Base-by-base conservation (phyloP, 2,329 filamentous ascomycete species). In the Teratosphaeria viscida region DNA sequence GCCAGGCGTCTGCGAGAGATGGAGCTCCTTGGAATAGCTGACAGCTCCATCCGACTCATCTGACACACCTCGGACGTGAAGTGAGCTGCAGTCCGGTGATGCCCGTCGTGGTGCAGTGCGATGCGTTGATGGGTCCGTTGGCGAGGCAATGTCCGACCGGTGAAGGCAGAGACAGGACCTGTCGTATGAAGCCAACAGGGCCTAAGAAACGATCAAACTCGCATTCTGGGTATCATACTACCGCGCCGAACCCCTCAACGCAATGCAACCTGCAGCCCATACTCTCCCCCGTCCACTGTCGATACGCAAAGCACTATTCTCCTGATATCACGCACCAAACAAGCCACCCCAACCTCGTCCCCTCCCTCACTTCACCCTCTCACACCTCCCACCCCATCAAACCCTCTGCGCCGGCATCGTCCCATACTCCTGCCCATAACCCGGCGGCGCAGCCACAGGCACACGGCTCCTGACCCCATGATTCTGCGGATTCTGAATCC, bases 401-500 rank as follows among this genome's bases (percentile, higher is more conserved):
- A n/a, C 27, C 53, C 53, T 37, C 53, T 55, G 23, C 55, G 62
- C 52, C 5, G 61, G 61, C 60, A 71, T 65, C 8, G 68, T 69
- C 16, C 68, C 67, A 59, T 72, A 72, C 0, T 66, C 66, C 16
- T 59, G 54, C 11, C 35, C 27, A 27, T 56, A 37, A 19, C 19
- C 19, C 19, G 19, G 19, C 19, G 19, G 19, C 19, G 14, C 32
- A 19, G 37, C 86, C n/a, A 87, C 87, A 3, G 78, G 43, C 43
- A 49, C 43, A 2, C 19, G n/a, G 26, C 43, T 49, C 43, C 43
- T 19, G 2, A n/a, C 43, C 43, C 43, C 43, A 49, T 49, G 43
- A 19, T 49, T 49, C 19, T 49, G 43, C 43, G 43, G 43, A 19
- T 49, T 83, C 75, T 90, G 86, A n/a, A 92, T 82, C 39, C 82